These are phyloP conservation scores for Dysphania ambrosioides DNA, from an alignment of 148 eudicot genomes.

Conservation along the genomic window DNA sequence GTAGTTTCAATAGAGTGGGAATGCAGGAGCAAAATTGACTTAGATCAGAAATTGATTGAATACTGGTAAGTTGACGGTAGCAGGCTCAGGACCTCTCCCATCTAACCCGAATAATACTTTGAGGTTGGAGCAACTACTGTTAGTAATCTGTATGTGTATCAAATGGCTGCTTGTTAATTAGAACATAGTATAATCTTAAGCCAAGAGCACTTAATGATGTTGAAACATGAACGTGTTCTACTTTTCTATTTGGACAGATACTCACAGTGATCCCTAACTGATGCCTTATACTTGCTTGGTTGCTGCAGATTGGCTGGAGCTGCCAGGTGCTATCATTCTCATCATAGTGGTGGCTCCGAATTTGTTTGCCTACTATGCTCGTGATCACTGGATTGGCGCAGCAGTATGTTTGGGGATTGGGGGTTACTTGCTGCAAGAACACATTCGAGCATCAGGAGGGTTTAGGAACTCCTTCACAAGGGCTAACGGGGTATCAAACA, in stretches of 20 bases:
- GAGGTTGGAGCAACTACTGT: not conserved
- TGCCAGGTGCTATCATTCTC: constrained; percentile 72
- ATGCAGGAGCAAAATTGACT: not conserved
- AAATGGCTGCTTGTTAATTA: too few relatives aligned
- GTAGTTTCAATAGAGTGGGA: not conserved
- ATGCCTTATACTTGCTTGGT: not conserved
- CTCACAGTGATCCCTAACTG: not conserved
- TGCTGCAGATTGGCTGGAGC: constrained; percentile 75
- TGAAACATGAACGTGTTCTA: not conserved
- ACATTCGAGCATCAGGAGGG: constrained; percentile 91
- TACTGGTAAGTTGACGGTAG: not conserved
- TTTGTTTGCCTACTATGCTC: constrained; percentile 46
- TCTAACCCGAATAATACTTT: not conserved
- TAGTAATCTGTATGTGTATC: not conserved
- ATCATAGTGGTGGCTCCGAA: constrained; percentile 75
- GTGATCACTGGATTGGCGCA: constrained; percentile 45
- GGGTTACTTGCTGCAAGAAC: constrained; percentile 81
- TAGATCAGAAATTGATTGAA: too few relatives aligned
- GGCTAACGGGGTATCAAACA: constrained; percentile 71
- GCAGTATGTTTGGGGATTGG: constrained; percentile 61
- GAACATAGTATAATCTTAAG: not conserved
- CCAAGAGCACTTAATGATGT: not conserved
- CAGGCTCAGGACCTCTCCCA: not conserved
- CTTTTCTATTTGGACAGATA: not conserved
- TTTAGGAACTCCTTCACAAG: constrained; percentile 83